Evolutionary conservation across 352 stramenopile species (phyloP).

Genomic region (Halophytophthora batemanensis): DNA sequence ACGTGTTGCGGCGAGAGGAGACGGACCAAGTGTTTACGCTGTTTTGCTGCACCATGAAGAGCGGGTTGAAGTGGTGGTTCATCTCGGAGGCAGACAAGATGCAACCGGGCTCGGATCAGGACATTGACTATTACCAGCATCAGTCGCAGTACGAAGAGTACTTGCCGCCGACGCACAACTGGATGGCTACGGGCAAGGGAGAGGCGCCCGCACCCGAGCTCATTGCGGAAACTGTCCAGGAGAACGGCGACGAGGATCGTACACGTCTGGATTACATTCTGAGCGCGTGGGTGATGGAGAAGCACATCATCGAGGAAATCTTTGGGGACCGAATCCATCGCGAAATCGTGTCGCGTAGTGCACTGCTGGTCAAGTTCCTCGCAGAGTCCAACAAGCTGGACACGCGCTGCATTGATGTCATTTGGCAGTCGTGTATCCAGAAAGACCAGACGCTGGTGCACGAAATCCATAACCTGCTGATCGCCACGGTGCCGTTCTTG

Average conservation of each 20-base stretch:
- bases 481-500: constrained; percentile 72
- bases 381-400: constrained; percentile 78
- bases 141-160: constrained; percentile 94
- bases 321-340: constrained; percentile 88
- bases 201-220: constrained; percentile 67
- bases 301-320: constrained; percentile 81
- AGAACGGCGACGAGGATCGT: constrained; percentile 47
- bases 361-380: constrained; percentile 81
- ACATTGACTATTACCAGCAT: constrained; percentile 99
- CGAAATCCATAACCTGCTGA: constrained; percentile 81
- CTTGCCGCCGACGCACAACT: constrained; percentile 88
- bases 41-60: constrained; percentile 98
- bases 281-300: constrained; percentile 65
- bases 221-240: constrained; percentile 55
- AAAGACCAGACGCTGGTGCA: constrained; percentile 83
- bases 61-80: constrained; percentile 98
- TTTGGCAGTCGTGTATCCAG: constrained; percentile 78
- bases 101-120: constrained; percentile 96
- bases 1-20: constrained; percentile 69
- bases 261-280: constrained; percentile 72
- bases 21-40: constrained; percentile 89
- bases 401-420: constrained; percentile 58
- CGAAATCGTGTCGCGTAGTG: constrained; percentile 82
- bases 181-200: constrained; percentile 82
- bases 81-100: constrained; percentile 97